Evolutionary conservation across 345 rosid species (phyloP).

Genomic region (Acer yangbiense): DNA sequence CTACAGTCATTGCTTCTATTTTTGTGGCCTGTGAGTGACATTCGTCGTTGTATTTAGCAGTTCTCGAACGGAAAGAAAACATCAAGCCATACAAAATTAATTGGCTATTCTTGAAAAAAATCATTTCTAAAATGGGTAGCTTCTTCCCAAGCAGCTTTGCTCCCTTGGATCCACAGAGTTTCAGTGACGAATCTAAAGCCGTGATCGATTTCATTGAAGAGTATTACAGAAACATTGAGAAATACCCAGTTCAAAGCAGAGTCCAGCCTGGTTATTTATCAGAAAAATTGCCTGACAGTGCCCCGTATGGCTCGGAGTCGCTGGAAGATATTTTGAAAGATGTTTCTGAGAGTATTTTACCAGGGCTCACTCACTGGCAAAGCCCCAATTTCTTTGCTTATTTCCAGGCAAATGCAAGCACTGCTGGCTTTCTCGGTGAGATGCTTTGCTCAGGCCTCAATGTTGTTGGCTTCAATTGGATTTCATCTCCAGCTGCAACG

Average conservation of each 20-base stretch:
- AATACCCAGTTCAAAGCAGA: slow-evolving; percentile 34
- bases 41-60: too few relatives aligned
- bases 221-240: slow-evolving; percentile 30
- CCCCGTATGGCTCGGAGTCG: slow-evolving; percentile 26
- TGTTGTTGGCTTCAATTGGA: slow-evolving; percentile 32
- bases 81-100: too few relatives aligned
- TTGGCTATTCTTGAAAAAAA: too few relatives aligned
- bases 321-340: slow-evolving; percentile 29
- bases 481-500: slow-evolving; percentile 12
- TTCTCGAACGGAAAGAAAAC: too few relatives aligned
- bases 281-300: slow-evolving; percentile 12
- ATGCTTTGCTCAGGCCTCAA: slow-evolving; percentile 31
- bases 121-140: slow-evolving; percentile 9
- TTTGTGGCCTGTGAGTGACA: too few relatives aligned
- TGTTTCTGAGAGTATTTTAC: slow-evolving; percentile 15
- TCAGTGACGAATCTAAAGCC: slow-evolving; percentile 23
- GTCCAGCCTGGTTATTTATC: slow-evolving; percentile 31
- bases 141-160: neutral
- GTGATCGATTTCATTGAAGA: slow-evolving; percentile 29
- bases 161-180: slow-evolving; percentile 18
- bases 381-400: slow-evolving; percentile 35
- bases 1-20: too few relatives aligned
- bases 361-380: slow-evolving; percentile 44
- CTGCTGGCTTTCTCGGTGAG: slow-evolving; percentile 37
- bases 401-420: slow-evolving; percentile 35